Evolutionary conservation across 2,329 filamentous ascomycete genomes (phyloP).

Genomic region (Clathrospora elynae): DNA sequence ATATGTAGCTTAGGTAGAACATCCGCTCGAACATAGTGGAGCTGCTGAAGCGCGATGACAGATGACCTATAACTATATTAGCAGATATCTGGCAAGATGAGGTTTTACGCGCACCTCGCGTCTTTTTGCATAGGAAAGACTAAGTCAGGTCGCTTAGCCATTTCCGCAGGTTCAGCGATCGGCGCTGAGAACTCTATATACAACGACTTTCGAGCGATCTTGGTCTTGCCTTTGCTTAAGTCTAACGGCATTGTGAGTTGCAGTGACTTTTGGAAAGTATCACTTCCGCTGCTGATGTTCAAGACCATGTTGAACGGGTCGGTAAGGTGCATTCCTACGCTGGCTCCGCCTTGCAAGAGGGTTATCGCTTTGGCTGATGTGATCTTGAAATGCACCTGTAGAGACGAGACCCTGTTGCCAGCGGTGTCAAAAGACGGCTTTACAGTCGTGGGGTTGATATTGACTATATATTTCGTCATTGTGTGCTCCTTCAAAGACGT

Average conservation of each 20-base stretch:
- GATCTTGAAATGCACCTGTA: neutral
- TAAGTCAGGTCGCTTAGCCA: conserved; percentile 10
- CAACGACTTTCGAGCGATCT: conserved; percentile 12
- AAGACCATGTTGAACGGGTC: neutral
- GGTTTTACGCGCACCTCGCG: too few species aligned
- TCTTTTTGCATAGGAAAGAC: conserved; percentile 1
- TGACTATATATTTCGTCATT: too few species aligned
- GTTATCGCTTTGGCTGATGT: neutral
- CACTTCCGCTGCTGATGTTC: neutral
- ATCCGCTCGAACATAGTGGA: conserved; percentile 8
- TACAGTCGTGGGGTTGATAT: neutral
- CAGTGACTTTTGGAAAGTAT: neutral
- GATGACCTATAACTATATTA: too few species aligned
- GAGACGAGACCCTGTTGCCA: neutral
- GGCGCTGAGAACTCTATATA: conserved; percentile 15
- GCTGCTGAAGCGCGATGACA: conserved; percentile 6
- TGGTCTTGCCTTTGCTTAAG: neutral
- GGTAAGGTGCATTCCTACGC: too few species aligned
- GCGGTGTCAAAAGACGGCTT: too few species aligned
- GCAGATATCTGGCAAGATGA: too few species aligned
- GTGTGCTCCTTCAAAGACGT: too few species aligned
- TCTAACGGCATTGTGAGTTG: conserved; percentile 9
- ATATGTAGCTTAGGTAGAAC: conserved; percentile 8
- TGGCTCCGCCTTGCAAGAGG: conserved; percentile 1
- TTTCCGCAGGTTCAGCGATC: conserved; percentile 4